Evolutionary conservation across 768 basidiomycete species (phyloP), one percentile per base, ranked within the genome.

Genomic region (Tylopilus plumbeoviolaceoides): DNA sequence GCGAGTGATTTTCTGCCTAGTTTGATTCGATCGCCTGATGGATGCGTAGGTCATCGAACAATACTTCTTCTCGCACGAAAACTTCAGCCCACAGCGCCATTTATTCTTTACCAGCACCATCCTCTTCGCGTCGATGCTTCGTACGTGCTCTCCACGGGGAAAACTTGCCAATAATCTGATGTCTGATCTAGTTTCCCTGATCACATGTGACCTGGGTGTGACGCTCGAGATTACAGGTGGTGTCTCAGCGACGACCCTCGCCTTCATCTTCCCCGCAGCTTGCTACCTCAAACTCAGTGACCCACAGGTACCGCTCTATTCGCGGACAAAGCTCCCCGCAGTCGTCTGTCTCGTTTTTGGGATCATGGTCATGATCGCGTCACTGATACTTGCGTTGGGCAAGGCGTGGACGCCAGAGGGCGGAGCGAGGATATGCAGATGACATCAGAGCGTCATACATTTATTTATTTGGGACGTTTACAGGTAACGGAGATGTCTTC

Each of bases 181-280:
- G 14, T 25, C 42, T n/a, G 49, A 35, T 45, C 14, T 64, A 95
- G 94, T 97, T 54, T 83, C 95, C 5, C 77, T 98, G 50, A 78
- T 94, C 52, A 98, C 95, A 1, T 97, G 94, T 66, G 95, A 99
- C 68, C 80, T 99, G 14, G 97, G 97, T n/a, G 87, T 98, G 42
- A 97, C 95, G 73, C 85, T 99, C 36, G 97, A 99, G 73, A 89
- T 99, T 41, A 95, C 94, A 0, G 97, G 97, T n/a, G 95, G 95
- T n/a, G 80, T 91, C 11, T 91, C 91, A 14, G 91, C 91, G 6
- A 92, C 93, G 0, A 84, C 92, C 0, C 79, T 98, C 10, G 95
- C 95, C 4, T 98, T 86, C 73, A 93, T 98, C 58, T 93, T 93
- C 66, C 89, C 92, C 10, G 87, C 92, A 0, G 84, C 82, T 3